phyloP scores from a whole-genome alignment of 495 filamentous ascomycete species.

The Pseudevernia furfuracea region DNA sequence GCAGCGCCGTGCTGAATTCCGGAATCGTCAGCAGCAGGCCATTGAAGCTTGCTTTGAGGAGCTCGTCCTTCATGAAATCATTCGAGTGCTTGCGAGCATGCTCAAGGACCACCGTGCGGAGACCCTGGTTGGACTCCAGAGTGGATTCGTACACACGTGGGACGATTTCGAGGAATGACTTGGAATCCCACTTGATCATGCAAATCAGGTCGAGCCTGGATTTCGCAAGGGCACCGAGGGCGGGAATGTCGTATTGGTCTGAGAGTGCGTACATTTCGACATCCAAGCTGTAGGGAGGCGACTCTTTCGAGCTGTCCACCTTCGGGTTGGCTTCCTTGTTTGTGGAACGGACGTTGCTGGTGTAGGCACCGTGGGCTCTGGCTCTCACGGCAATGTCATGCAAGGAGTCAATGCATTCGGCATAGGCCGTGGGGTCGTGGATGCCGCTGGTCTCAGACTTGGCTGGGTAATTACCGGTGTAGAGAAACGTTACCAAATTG shows the following conservation, averaged over 20 bases:
- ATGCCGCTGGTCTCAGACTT: background rate
- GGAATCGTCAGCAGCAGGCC: background rate
- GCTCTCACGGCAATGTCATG: too few species aligned
- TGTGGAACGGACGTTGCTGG: too few species aligned
- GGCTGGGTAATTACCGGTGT: background rate
- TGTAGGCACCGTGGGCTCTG: too few species aligned
- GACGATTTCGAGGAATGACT: background rate
- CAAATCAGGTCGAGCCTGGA: background rate
- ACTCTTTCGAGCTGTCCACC: too few species aligned
- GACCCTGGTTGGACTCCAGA: background rate
- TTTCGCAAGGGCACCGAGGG: background rate
- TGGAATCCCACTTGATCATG: background rate
- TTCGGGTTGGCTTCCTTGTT: too few species aligned
- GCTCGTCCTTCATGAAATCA: background rate
- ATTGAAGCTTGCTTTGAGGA: background rate
- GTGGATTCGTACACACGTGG: background rate
- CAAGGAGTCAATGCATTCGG: too few species aligned
- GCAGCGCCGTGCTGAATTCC: background rate
- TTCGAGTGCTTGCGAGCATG: too few species aligned
- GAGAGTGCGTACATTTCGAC: constrained; percentile 5
- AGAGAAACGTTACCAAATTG: background rate
- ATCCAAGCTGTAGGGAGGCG: background rate
- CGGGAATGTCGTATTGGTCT: constrained; percentile 3
- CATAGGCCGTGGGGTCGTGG: too few species aligned
- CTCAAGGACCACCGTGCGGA: background rate